A percentile compares a stretch with the other conserved stretches of the same genome.
phyloP scores from a whole-genome alignment of 331 rosid species.

The Quercus phellos region DNA sequence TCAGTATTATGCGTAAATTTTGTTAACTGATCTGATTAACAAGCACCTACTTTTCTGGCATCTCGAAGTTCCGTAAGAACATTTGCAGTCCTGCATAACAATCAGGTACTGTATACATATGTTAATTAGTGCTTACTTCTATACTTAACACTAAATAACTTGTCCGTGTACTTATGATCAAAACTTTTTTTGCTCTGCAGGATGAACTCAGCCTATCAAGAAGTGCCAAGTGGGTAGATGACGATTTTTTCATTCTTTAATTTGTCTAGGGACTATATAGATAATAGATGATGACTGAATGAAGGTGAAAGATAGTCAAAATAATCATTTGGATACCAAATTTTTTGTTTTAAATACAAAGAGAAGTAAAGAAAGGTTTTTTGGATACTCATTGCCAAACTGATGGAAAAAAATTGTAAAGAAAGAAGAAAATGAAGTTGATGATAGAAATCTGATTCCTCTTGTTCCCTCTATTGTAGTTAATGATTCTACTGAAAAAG shows the following conservation, averaged over 20 bases:
- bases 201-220: slow-evolving; percentile 23
- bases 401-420: slow-evolving; percentile 20
- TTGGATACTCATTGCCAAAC: slow-evolving; percentile 38
- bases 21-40: slow-evolving; percentile 42
- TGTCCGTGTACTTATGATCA: slow-evolving; percentile 28
- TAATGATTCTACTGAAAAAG: slow-evolving; percentile 47
- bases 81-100: slow-evolving; percentile 22
- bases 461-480: slow-evolving; percentile 32
- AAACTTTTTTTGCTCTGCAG: slow-evolving; percentile 36
- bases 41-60: slow-evolving; percentile 39
- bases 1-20: slow-evolving; percentile 29
- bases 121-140: slow-evolving; percentile 8
- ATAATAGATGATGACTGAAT: slow-evolving; percentile 46
- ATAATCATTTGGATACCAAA: slow-evolving; percentile 49
- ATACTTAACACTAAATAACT: not conserved
- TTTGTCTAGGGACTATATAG: slow-evolving; percentile 37
- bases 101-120: slow-evolving; percentile 41
- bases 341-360: slow-evolving; percentile 33
- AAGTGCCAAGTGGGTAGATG: slow-evolving; percentile 36
- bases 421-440: slow-evolving; percentile 16
- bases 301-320: slow-evolving; percentile 53
- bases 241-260: slow-evolving; percentile 51
- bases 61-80: slow-evolving; percentile 28
- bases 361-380: slow-evolving; percentile 37
- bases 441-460: slow-evolving; percentile 38